A percentile compares a stretch with the other conserved stretches of the same genome.
These are phyloP conservation scores for Inga oerstediana DNA, from an alignment of 306 rosid genomes.

Conservation along the genomic window DNA sequence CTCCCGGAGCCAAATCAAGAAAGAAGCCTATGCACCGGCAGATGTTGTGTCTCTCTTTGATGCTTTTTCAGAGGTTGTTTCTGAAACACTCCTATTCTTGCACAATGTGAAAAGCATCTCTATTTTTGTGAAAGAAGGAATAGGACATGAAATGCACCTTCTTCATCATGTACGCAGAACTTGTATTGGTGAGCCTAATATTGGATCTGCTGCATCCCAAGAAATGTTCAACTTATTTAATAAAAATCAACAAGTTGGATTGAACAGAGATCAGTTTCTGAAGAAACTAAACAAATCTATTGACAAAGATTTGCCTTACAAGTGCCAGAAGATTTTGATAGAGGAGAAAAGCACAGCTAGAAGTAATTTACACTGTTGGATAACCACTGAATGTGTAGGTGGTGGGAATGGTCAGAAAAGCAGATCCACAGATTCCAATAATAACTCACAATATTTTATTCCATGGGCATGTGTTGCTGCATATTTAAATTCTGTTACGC, in stretches of 20 bases:
- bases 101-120: slow-evolving; percentile 81
- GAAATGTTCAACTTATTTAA: slow-evolving; percentile 69
- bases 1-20: slow-evolving; percentile 92
- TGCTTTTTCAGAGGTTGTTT: slow-evolving; percentile 82
- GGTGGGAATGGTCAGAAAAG: slow-evolving; percentile 60
- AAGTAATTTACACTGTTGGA: slow-evolving; percentile 75
- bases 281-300: slow-evolving; percentile 66
- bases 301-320: slow-evolving; percentile 69
- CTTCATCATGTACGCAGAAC: slow-evolving; percentile 72
- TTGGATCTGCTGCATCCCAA: slow-evolving; percentile 55
- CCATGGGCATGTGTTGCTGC: slow-evolving; percentile 99
- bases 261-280: slow-evolving; percentile 76
- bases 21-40: slow-evolving; percentile 85
- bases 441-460: slow-evolving; percentile 60
- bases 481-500: slow-evolving; percentile 66
- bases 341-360: slow-evolving; percentile 62
- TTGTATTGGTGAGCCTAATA: slow-evolving; percentile 65
- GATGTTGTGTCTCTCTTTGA: slow-evolving; percentile 78
- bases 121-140: slow-evolving; percentile 83
- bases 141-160: slow-evolving; percentile 79
- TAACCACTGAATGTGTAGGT: slow-evolving; percentile 86
- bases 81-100: slow-evolving; percentile 86
- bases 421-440: slow-evolving; percentile 45
- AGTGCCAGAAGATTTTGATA: slow-evolving; percentile 71
- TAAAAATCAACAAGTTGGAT: slow-evolving; percentile 54